These are phyloP conservation scores for Rhodofomes roseus DNA, from an alignment of 1,284 basidiomycete genomes.

Conservation along the genomic window DNA sequence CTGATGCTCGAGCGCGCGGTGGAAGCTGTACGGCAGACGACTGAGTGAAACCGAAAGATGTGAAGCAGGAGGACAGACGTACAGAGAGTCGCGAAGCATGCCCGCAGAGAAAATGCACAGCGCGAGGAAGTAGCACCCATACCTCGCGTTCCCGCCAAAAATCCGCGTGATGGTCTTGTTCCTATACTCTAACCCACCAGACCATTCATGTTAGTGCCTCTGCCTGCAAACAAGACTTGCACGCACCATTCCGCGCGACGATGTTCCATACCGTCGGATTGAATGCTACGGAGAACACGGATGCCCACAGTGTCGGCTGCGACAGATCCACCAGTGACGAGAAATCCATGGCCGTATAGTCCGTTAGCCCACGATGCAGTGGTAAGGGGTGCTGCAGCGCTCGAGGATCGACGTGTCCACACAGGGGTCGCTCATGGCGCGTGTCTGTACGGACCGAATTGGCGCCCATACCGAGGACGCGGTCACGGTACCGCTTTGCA, in stretches of 20 bases:
- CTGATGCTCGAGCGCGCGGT: slow-evolving; percentile 69
- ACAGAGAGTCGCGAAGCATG: slow-evolving; percentile 84
- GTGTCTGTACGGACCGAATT: not conserved
- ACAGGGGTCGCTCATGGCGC: not conserved
- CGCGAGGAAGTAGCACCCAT: slow-evolving; percentile 91
- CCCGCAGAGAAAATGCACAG: slow-evolving; percentile 87
- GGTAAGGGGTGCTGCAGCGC: not conserved
- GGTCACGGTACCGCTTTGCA: not conserved
- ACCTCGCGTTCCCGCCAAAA: slow-evolving; percentile 68
- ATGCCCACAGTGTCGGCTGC: slow-evolving; percentile 64
- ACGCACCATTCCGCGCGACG: slow-evolving; percentile 86
- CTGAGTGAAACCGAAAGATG: not conserved
- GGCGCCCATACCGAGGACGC: not conserved
- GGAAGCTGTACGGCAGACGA: slow-evolving; percentile 48
- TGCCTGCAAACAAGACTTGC: too few relatives aligned
- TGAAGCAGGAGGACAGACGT: slow-evolving; percentile 52
- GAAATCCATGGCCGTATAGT: not conserved
- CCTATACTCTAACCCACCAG: slow-evolving; percentile 89
- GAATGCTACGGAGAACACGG: slow-evolving; percentile 69
- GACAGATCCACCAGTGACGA: slow-evolving; percentile 47
- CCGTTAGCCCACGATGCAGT: not conserved
- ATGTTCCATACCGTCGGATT: slow-evolving; percentile 97
- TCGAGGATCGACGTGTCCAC: not conserved
- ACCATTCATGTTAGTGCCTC: too few relatives aligned
- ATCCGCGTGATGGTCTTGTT: slow-evolving; percentile 85